Base-by-base conservation (phyloP, 1,139 yeast species). In the Yamadazyma dendronema region DNA sequence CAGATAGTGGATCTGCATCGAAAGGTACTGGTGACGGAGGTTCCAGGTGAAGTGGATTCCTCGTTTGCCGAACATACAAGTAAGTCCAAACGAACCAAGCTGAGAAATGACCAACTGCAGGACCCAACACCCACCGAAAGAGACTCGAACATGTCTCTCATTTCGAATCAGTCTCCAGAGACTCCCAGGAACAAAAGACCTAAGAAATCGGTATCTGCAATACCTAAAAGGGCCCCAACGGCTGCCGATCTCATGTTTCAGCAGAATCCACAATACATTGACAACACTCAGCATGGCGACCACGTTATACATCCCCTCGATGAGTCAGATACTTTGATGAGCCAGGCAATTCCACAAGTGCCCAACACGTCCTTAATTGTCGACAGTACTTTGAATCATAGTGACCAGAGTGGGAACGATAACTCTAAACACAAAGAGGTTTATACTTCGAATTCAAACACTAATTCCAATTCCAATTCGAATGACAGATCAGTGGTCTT, bases 341-440 rank as follows among this genome's bases (percentile, higher is more conserved):
- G 39, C 13, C 39, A 36, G 27, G 13, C 27, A 15, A 30, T 31
- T 3, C 28, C 35, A 13, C 39, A 37, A 31, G 39, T 34, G 4
- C 34, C 34, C 6, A 30, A 37, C 19, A 32, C 43, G 10, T 31
- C 38, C 2, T 9, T 30, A n/a, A 24, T 34, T 27, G 25, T 38
- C 17, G 36, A 34, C 12, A 13, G 17, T 3, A 28, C 33, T 10
- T 8, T 28, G 12, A 17, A 26, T 7, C 6, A 19, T 9, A 19
- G 22, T 19, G n/a, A n/a, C n/a, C 22, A 19, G 9, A 19, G 9
- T 9, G 22, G 22, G 6, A 4, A 6, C 4, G 17, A 12, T 5
- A 14, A 6, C 13, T 8, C 27, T 14, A 26, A 7, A 26, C 12
- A 12, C 6, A 14, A 26, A 6, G 29, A 13, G 29, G 17, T 13